Conservation (phyloP, 148 eudicot genomes). For the Beta vulgaris region DNA sequence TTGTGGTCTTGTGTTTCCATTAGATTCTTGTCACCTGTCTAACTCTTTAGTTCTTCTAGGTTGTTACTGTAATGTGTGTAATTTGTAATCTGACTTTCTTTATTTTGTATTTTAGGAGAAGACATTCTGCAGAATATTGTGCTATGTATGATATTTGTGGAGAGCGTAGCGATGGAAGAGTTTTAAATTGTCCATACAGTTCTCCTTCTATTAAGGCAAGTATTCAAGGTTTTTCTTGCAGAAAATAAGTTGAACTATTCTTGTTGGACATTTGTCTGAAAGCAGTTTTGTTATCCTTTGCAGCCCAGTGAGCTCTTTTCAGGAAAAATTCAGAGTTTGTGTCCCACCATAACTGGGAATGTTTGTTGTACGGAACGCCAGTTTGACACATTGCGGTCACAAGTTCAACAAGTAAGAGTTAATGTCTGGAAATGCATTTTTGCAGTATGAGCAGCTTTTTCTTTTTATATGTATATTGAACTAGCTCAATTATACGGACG, state of each 20-base stretch:
- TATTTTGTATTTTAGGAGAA: slow-evolving; percentile 37
- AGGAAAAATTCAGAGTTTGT: slow-evolving; percentile 61
- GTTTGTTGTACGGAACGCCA: slow-evolving; percentile 62
- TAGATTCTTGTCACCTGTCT: neutral
- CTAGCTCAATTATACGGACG: neutral
- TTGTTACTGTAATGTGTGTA: slow-evolving; percentile 1
- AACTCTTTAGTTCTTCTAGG: neutral
- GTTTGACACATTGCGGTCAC: slow-evolving; percentile 61
- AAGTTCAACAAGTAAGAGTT: slow-evolving; percentile 62
- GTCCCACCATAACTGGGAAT: slow-evolving; percentile 62
- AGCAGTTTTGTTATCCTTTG: slow-evolving; percentile 24
- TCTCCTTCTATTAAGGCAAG: slow-evolving; percentile 57
- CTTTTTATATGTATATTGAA: too few species aligned
- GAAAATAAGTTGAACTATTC: neutral
- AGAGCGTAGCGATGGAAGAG: slow-evolving; percentile 54
- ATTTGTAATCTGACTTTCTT: slow-evolving; percentile 18
- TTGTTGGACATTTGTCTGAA: neutral
- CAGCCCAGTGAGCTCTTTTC: slow-evolving; percentile 70
- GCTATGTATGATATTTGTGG: slow-evolving; percentile 80
- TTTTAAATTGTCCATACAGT: slow-evolving; percentile 59
- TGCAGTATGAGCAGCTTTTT: neutral
- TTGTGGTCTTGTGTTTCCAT: neutral
- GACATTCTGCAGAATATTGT: slow-evolving; percentile 54
- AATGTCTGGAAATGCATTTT: slow-evolving; percentile 1
- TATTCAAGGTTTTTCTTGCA: slow-evolving; percentile 4